Percentiles rank a stretch among this genome's conserved stretches.
These are phyloP conservation scores for Citropsis articulata DNA, from an alignment of 345 rosid genomes.

Conservation along the genomic window DNA sequence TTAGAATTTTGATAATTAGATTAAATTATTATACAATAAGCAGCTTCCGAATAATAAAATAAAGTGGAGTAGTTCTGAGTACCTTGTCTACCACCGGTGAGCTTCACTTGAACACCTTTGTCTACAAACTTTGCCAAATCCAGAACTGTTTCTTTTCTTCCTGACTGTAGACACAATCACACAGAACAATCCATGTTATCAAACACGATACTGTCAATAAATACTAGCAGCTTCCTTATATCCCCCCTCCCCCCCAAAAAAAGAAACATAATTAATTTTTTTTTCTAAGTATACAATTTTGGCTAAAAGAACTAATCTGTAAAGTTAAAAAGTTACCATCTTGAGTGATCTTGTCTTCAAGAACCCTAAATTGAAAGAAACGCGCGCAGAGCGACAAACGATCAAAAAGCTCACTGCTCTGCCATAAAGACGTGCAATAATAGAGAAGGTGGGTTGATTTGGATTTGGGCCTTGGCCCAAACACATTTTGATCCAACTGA, in stretches of 20 bases:
- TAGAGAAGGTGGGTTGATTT: background rate
- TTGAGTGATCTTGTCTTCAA: constrained; percentile 4
- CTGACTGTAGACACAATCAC: constrained; percentile 48
- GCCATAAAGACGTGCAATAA: too few species aligned
- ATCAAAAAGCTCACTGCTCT: background rate
- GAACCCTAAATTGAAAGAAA: background rate
- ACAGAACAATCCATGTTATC: background rate
- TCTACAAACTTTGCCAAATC: constrained; percentile 98
- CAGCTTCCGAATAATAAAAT: background rate
- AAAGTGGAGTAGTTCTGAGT: background rate
- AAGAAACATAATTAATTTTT: too few species aligned
- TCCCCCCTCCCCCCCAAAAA: too few species aligned
- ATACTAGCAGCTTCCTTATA: background rate
- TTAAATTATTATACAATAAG: background rate
- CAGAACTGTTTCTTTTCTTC: constrained; percentile 91
- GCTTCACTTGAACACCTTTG: constrained; percentile 98
- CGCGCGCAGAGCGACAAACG: background rate
- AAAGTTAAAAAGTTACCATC: constrained; percentile 1
- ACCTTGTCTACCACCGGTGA: constrained; percentile 99
- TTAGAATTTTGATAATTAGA: background rate
- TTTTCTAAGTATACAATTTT: background rate
- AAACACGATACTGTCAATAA: background rate
- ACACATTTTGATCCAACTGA: background rate
- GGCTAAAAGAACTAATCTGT: background rate
- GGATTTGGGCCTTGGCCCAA: background rate